phyloP scores from a whole-genome alignment of 208 protist species.

The Acanthamoeba quina region DNA sequence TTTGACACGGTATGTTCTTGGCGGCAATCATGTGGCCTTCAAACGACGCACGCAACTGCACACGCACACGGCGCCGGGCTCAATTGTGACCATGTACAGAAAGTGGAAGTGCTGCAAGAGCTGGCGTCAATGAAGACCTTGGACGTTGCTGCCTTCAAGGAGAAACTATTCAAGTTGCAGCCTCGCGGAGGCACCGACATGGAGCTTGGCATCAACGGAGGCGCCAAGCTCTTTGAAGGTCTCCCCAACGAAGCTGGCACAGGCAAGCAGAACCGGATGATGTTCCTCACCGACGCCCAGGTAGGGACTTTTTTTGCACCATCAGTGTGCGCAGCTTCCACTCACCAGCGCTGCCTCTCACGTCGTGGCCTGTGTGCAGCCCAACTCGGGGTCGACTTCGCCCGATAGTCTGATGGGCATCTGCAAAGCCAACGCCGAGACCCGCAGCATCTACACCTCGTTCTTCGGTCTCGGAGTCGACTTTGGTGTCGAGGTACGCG shows the following conservation, averaged over 20 bases:
- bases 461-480: conserved; percentile 1
- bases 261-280: background rate
- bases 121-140: background rate
- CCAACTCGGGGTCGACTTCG: background rate
- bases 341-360: background rate
- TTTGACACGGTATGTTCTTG: background rate
- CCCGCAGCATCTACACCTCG: background rate
- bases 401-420: background rate
- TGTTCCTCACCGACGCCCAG: background rate
- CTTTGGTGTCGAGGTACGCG: background rate
- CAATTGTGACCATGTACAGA: background rate
- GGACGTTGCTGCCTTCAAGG: background rate
- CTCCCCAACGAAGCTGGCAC: background rate
- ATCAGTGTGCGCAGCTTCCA: background rate
- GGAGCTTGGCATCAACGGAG: background rate
- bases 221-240: background rate
- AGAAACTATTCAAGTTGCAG: background rate
- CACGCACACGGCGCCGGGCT: too few species aligned
- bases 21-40: background rate
- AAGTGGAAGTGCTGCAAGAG: background rate
- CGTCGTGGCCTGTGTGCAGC: background rate
- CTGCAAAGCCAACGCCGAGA: background rate
- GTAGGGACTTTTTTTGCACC: background rate
- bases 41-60: too few species aligned
- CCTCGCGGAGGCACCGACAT: conserved; percentile 17